phyloP scores from a whole-genome alignment of 2,329 filamentous ascomycete genomes.

The Epichloe gansuensis region DNA sequence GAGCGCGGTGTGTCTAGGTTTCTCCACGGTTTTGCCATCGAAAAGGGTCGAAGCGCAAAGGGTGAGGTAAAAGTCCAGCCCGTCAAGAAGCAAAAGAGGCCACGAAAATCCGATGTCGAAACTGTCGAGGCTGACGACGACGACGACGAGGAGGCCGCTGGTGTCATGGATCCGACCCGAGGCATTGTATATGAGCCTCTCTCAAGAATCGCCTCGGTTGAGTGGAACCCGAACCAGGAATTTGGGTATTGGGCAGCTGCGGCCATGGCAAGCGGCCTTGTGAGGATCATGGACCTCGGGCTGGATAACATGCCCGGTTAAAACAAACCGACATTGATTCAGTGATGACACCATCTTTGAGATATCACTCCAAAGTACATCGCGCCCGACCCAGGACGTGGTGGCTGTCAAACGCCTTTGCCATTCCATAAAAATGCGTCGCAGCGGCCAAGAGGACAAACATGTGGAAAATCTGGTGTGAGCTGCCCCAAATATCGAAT shows the following conservation, averaged over 20 bases:
- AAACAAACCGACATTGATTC: neutral
- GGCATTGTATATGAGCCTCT: conserved; percentile 47
- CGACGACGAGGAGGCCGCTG: conserved; percentile 20
- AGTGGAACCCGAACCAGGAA: conserved; percentile 56
- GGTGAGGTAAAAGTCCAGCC: conserved; percentile 25
- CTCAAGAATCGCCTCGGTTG: conserved; percentile 47
- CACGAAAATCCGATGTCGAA: conserved; percentile 20
- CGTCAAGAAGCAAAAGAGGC: conserved; percentile 23
- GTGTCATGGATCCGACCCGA: conserved; percentile 25
- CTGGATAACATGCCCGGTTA: conserved; percentile 21
- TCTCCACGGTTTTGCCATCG: conserved; percentile 36
- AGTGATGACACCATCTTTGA: conserved; percentile 1
- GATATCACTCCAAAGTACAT: conserved; percentile 24
- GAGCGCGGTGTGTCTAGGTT: conserved; percentile 37
- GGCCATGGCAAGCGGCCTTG: conserved; percentile 52
- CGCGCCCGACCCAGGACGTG: conserved; percentile 47
- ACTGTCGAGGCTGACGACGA: conserved; percentile 14
- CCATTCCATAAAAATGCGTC: conserved; percentile 67
- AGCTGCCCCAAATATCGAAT: conserved; percentile 87
- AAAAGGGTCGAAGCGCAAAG: conserved; percentile 35
- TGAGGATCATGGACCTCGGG: conserved; percentile 54
- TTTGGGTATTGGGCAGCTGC: conserved; percentile 55
- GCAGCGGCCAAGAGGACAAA: conserved; percentile 73
- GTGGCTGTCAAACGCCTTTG: conserved; percentile 76
- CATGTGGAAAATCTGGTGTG: conserved; percentile 92